Base-by-base conservation (phyloP, 208 protist species). In the Kentomonas sorsogonicus region DNA sequence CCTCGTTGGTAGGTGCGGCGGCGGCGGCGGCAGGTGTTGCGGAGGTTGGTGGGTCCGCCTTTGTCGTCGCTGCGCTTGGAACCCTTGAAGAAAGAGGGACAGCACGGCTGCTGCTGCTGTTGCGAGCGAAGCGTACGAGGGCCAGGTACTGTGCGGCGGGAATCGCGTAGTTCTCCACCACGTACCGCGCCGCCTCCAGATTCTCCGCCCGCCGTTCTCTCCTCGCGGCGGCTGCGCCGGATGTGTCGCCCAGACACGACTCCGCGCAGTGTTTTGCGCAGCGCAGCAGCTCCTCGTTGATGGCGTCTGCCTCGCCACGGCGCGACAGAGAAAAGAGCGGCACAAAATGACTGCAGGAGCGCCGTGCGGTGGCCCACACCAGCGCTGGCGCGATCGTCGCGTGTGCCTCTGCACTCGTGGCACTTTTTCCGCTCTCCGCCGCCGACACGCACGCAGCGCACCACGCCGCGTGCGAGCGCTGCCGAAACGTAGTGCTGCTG, bases 191-290 rank as follows among this genome's bases (percentile, higher is more conserved):
- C 3, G 51, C 51, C 2, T 29, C 51, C 22, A 36, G 9, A 45
- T 56, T 56, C n/a, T 56, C 51, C n/a, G 40, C 18, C 4, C 34
- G 34, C 3, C 46, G 46, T 4, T 52, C 26, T 15, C 18, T n/a
- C n/a, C n/a, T n/a, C n/a, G n/a, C n/a, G n/a, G n/a, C n/a, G n/a
- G n/a, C n/a, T n/a, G n/a, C n/a, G n/a, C n/a, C 38, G 38, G 3
- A n/a, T 4, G 38, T 43, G 38, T 2, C 38, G 38, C 38, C 18
- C 15, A 4, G 15, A n/a, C 38, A n/a, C 9, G 3, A 16, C 38
- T 3, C 15, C 38, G 3, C 7, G 3, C 34, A 56, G 20, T 23
- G 2, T 25, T 18, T 33, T 16, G 51, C 51, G 3, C 40, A 13
- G 18, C 22, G 20, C 2, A 56, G 34, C 36, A 40, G 6, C 16